Percentiles rank a stretch among this genome's conserved stretches.
Evolutionary conservation across 352 stramenopile species (phyloP).

Genomic region (Globisporangium recalcitrans): DNA sequence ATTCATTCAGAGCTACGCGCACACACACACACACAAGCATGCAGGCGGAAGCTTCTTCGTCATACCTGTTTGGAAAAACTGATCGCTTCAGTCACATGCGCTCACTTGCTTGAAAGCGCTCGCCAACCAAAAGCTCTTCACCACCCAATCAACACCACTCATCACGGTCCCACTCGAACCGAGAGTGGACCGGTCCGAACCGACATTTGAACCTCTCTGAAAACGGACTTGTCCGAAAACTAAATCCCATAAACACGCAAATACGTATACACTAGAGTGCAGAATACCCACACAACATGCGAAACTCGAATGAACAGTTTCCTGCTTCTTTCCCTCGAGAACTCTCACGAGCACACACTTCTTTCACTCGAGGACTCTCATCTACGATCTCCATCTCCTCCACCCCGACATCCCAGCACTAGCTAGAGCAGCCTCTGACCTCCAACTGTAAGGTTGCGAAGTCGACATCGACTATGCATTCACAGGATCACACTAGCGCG

Average conservation of each 20-base stretch:
- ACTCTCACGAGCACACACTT: too few relatives aligned
- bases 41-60: background rate
- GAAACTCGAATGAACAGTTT: too few relatives aligned
- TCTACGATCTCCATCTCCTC: too few relatives aligned
- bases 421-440: too few relatives aligned
- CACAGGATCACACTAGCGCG: too few relatives aligned
- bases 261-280: background rate
- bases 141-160: slow-evolving; percentile 12
- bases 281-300: background rate
- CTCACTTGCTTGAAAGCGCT: background rate
- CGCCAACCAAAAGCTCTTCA: slow-evolving; percentile 10
- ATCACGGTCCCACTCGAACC: slow-evolving; percentile 4
- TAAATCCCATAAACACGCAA: background rate
- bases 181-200: background rate
- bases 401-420: too few relatives aligned
- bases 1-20: background rate
- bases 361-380: too few relatives aligned
- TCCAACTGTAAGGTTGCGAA: too few relatives aligned
- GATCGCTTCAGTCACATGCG: slow-evolving; percentile 7
- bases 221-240: background rate
- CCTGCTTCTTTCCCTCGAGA: too few relatives aligned
- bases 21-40: background rate
- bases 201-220: background rate
- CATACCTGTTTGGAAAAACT: slow-evolving; percentile 69
- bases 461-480: too few relatives aligned